Conservation (phyloP, 345 rosid genomes). For the Aquilaria sinensis region DNA sequence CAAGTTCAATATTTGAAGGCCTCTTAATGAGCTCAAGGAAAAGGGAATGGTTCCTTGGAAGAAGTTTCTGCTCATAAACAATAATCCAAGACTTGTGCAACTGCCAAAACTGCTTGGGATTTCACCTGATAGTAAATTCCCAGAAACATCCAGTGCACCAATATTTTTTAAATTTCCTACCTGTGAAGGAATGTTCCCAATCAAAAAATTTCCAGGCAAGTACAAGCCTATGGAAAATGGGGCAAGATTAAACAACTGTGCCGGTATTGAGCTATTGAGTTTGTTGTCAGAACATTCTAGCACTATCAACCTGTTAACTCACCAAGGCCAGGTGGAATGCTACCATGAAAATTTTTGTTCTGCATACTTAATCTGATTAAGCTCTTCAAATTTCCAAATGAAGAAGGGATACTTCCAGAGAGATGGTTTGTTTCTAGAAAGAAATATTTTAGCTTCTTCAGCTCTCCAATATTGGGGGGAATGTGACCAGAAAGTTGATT, state of each 20-base stretch:
- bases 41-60: conserved; percentile 26
- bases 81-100: conserved; percentile 14
- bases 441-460: background rate
- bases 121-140: background rate
- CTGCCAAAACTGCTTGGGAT: conserved; percentile 21
- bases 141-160: background rate
- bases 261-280: conserved; percentile 5
- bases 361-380: background rate
- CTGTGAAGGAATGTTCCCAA: background rate
- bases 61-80: conserved; percentile 16
- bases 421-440: background rate
- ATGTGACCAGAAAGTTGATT: conserved; percentile 8
- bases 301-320: background rate
- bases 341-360: background rate
- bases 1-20: conserved; percentile 21
- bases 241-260: background rate
- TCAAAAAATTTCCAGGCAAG: conserved; percentile 2
- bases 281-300: background rate
- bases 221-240: fast-evolving
- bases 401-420: conserved; percentile 5
- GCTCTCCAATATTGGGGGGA: conserved; percentile 4
- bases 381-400: conserved; percentile 7
- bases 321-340: background rate
- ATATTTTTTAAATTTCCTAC: background rate
- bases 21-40: conserved; percentile 20